A percentile compares a stretch with the other conserved stretches of the same genome.
Evolutionary conservation across 371 early-diverging fungal species (phyloP).

Genomic region (Rhizopus sp.): DNA sequence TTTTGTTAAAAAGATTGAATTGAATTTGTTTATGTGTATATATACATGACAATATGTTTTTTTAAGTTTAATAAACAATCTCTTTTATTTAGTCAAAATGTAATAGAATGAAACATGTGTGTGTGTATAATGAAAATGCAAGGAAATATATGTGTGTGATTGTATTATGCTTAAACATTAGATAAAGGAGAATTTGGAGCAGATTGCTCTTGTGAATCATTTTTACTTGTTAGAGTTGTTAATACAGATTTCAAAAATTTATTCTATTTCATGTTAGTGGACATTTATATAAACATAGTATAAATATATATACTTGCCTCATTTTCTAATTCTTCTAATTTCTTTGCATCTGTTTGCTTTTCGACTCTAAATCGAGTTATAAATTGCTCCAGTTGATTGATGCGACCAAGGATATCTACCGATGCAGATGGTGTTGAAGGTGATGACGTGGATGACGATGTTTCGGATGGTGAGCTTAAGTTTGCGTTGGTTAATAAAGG

Average conservation of each 20-base stretch:
- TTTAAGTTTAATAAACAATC: no score
- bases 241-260: constrained; percentile 19
- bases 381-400: constrained; percentile 39
- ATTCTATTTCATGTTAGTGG: constrained; percentile 15
- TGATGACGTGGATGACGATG: neutral
- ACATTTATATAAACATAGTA: neutral
- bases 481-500: constrained; percentile 9
- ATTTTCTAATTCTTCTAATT: constrained; percentile 37
- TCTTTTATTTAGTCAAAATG: neutral
- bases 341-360: constrained; percentile 36
- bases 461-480: neutral
- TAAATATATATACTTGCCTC: constrained; percentile 24
- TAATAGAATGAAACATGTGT: neutral
- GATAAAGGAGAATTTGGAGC: neutral
- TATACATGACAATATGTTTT: no score
- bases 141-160: neutral
- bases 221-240: neutral
- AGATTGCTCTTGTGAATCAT: neutral
- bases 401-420: constrained; percentile 31
- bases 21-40: no score
- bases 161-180: neutral
- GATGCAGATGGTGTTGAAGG: constrained; percentile 4
- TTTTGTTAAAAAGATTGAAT: constrained; percentile 1
- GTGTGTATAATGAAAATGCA: neutral
- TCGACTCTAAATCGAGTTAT: constrained; percentile 39